Conservation (phyloP, 164 flowering plant genomes). For the Berberis vulgaris region DNA sequence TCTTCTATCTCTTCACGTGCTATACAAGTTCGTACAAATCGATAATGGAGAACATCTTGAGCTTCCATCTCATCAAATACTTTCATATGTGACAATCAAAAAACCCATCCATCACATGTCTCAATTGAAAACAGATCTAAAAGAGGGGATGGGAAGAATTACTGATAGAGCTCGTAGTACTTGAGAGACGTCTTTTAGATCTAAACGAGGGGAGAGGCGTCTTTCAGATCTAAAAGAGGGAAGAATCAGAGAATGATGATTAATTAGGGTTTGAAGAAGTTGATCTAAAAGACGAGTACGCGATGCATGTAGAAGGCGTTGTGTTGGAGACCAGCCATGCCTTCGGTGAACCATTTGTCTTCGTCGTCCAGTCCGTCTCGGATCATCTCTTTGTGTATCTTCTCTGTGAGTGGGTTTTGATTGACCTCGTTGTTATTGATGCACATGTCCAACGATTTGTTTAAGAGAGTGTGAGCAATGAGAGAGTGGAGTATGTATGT, state of each 20-base stretch:
- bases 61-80: slow-evolving; percentile 90
- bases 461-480: too few relatives aligned
- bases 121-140: background rate
- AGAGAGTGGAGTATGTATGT: too few relatives aligned
- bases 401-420: background rate
- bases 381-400: slow-evolving; percentile 30
- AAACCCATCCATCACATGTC: background rate
- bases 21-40: slow-evolving; percentile 97
- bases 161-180: slow-evolving; percentile 83
- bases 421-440: too few relatives aligned
- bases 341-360: slow-evolving; percentile 98
- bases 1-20: slow-evolving; percentile 29
- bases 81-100: slow-evolving; percentile 60
- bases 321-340: slow-evolving; percentile 92
- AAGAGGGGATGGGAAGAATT: background rate
- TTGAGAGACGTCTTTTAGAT: slow-evolving; percentile 93
- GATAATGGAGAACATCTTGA: slow-evolving; percentile 84
- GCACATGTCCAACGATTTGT: too few relatives aligned
- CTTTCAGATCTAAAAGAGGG: slow-evolving; percentile 46
- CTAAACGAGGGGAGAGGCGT: slow-evolving; percentile 88
- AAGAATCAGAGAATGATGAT: background rate
- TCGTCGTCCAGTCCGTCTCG: slow-evolving; percentile 69
- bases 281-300: slow-evolving; percentile 49
- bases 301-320: slow-evolving; percentile 96
- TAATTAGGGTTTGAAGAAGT: slow-evolving; percentile 24